Evolutionary conservation across 1,139 yeast species (phyloP), one percentile per base, ranked within the genome.

Genomic region (Hyphopichia wangnamkhiaoensis): DNA sequence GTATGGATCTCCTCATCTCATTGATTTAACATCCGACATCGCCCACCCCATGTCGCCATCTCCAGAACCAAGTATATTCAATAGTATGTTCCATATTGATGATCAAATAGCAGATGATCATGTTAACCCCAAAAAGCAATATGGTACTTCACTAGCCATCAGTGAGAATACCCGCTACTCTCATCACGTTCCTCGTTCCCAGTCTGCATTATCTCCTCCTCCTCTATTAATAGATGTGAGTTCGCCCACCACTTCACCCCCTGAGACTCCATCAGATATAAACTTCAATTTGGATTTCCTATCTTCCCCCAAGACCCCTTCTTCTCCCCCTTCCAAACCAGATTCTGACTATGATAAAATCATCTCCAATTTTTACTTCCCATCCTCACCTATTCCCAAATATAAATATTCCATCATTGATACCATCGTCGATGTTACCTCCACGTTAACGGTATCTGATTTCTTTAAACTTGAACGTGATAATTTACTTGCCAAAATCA

Each of bases 311-410:
- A 5, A 16, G 31, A 8, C 7, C 16, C 16, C 14, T 14, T 7
- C 17, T 29, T 5, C 7, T 29, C 6, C 12, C 14, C 5, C 12
- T 23, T 3, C 13, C 27, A 18, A 27, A 13, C 37, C 39, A 13
- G 30, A 25, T 8, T 39, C 29, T 21, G 48, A 45, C 3, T 51
- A 51, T 35, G 50, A 49, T 33, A n/a, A 21, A 13, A 42, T 43
- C 20, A 44, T 51, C 24, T 46, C 41, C 19, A 32, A 41, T 20
- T 51, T 49, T 33, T 51, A 51, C 31, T 38, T 47, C 6, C 53
- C 54, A 2, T 33, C 39, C 2, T 27, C 37, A 6, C 37, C 37
- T 10, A 26, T 27, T 12, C 20, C 37, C 5, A 18, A 20, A 13
- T 26, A 18, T 19, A 26, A 34, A 5, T 34, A 27, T 14, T 34